These are phyloP conservation scores for Xylariaceae sp. DNA, from an alignment of 2,329 filamentous ascomycete species.

Conservation along the genomic window DNA sequence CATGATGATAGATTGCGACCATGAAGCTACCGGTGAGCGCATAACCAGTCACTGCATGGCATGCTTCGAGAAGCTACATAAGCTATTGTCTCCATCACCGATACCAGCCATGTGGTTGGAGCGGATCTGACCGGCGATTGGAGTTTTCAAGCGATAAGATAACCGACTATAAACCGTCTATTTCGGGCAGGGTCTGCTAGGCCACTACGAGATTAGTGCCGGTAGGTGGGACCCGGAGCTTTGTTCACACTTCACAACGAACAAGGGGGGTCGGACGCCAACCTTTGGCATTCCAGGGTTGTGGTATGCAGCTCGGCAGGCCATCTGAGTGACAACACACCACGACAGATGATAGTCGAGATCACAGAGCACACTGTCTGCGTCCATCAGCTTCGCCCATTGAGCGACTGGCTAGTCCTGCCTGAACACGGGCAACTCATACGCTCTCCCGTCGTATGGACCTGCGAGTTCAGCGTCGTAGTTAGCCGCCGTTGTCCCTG, in stretches of 20 bases:
- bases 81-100: too few species aligned
- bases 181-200: constrained; percentile 3
- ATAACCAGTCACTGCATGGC: too few species aligned
- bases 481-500: constrained; percentile 11
- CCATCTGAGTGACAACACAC: background rate
- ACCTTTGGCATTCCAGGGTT: background rate
- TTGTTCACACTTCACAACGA: too few species aligned
- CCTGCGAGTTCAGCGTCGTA: constrained; percentile 2
- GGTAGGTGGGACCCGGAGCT: constrained; percentile 12
- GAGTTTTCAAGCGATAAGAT: constrained; percentile 20
- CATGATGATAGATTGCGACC: background rate
- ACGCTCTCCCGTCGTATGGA: background rate
- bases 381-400: too few species aligned
- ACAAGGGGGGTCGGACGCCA: too few species aligned
- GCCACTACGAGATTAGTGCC: constrained; percentile 4
- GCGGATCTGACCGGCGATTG: background rate
- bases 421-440: too few species aligned
- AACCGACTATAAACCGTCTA: background rate
- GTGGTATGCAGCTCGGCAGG: background rate
- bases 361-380: too few species aligned
- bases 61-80: too few species aligned
- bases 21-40: too few species aligned
- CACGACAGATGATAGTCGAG: background rate
- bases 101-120: background rate
- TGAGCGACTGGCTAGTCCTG: too few species aligned